A percentile compares a stretch with the other conserved stretches of the same genome.
Evolutionary conservation across 768 basidiomycete genomes (phyloP).

Genomic region (Auricularia heimuer): DNA sequence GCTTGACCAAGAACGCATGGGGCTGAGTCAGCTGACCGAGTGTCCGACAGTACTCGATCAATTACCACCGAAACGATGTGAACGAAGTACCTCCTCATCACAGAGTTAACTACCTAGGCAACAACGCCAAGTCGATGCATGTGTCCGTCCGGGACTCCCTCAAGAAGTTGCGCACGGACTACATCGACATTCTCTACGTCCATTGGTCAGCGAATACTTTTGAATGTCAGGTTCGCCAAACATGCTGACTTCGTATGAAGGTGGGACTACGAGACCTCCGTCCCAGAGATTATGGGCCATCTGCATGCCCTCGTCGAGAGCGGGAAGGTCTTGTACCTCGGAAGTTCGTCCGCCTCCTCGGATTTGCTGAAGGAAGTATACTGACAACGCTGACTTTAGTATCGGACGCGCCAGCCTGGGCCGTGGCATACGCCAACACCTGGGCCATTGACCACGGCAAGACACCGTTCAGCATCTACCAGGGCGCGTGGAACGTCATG

Average conservation of each 20-base stretch:
- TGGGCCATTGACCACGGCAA: slow-evolving; percentile 25
- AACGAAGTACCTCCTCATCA: slow-evolving; percentile 20
- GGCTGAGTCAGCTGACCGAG: slow-evolving; percentile 16
- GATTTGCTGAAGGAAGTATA: too few species aligned
- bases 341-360: slow-evolving; percentile 17
- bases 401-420: slow-evolving; percentile 23
- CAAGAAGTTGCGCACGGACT: slow-evolving; percentile 36
- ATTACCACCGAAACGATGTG: slow-evolving; percentile 15
- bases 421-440: slow-evolving; percentile 21
- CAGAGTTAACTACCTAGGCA: slow-evolving; percentile 37
- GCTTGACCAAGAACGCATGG: background rate
- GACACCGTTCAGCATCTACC: slow-evolving; percentile 29
- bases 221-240: too few species aligned
- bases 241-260: slow-evolving; percentile 23
- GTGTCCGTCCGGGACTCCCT: slow-evolving; percentile 34
- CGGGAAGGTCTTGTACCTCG: slow-evolving; percentile 41
- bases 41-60: too few species aligned
- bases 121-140: slow-evolving; percentile 35
- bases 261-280: slow-evolving; percentile 43
- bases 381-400: background rate
- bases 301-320: slow-evolving; percentile 40
- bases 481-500: slow-evolving; percentile 18
- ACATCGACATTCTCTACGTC: slow-evolving; percentile 36
- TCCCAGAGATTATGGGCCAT: slow-evolving; percentile 48
- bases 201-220: too few species aligned